Conservation (phyloP, 2,329 filamentous ascomycete genomes). For the Fusarium pininemorale region DNA sequence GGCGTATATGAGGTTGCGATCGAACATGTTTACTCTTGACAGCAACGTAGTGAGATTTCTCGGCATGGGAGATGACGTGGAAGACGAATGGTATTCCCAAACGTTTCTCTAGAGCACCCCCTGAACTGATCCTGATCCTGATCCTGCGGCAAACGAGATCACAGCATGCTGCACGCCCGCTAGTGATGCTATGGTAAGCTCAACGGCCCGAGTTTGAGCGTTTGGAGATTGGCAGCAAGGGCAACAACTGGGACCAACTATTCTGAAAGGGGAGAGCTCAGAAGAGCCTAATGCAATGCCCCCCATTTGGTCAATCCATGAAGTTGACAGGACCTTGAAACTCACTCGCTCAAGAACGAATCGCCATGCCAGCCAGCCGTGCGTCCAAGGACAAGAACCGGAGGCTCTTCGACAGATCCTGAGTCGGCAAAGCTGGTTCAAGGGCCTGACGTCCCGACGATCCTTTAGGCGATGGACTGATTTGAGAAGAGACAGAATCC, state of each 20-base stretch:
- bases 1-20: not conserved
- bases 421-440: constrained; percentile 32
- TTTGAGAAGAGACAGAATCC: constrained; percentile 14
- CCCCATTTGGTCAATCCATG: constrained; percentile 11
- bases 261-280: constrained; percentile 24
- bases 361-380: constrained; percentile 22
- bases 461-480: constrained; percentile 36
- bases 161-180: constrained; percentile 26
- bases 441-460: constrained; percentile 39
- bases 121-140: constrained; percentile 25
- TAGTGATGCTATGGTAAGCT: constrained; percentile 16
- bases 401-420: constrained; percentile 26
- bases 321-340: constrained; percentile 17
- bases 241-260: constrained; percentile 21
- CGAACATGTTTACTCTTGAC: not conserved
- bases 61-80: constrained; percentile 21
- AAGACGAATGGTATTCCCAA: constrained; percentile 7
- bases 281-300: constrained; percentile 21
- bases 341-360: constrained; percentile 11
- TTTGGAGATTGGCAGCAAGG: constrained; percentile 14
- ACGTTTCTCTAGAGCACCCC: constrained; percentile 17
- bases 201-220: constrained; percentile 32
- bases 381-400: constrained; percentile 19
- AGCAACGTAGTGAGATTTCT: constrained; percentile 4
- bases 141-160: constrained; percentile 34